Evolutionary conservation across 805 yeast species (phyloP).

Genomic region (Candida methanosorbosa): DNA sequence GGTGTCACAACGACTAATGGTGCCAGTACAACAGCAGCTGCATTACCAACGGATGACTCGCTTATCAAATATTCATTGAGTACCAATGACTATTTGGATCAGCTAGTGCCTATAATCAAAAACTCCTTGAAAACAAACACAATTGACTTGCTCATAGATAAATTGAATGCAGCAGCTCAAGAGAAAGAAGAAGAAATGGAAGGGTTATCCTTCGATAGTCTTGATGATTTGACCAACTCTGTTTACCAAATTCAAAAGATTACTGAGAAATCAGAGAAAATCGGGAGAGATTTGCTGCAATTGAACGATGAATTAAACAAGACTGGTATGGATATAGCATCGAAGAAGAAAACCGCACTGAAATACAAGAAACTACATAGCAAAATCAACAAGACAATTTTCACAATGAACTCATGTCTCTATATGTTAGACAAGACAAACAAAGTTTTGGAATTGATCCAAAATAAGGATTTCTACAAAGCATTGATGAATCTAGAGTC

Average conservation of each 20-base stretch:
- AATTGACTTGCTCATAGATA: conserved; percentile 46
- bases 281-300: conserved; percentile 44
- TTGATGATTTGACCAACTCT: conserved; percentile 46
- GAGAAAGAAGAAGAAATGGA: conserved; percentile 58
- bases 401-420: conserved; percentile 61
- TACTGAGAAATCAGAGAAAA: conserved; percentile 43
- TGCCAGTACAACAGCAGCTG: too few species aligned
- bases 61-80: conserved; percentile 29
- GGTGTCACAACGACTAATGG: too few species aligned
- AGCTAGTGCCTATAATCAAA: conserved; percentile 67
- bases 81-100: conserved; percentile 69
- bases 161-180: conserved; percentile 47
- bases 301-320: conserved; percentile 51
- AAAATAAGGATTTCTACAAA: conserved; percentile 67
- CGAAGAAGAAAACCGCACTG: conserved; percentile 50
- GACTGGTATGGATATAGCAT: conserved; percentile 59
- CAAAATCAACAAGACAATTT: conserved; percentile 65
- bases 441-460: conserved; percentile 73
- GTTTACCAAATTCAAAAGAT: conserved; percentile 57
- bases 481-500: conserved; percentile 81
- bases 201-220: conserved; percentile 50
- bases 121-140: conserved; percentile 48
- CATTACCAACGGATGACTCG: too few species aligned
- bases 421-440: conserved; percentile 82
- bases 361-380: conserved; percentile 53